Base-by-base conservation (phyloP, 2,329 filamentous ascomycete species). In the Chaetoscypha palmicola region DNA sequence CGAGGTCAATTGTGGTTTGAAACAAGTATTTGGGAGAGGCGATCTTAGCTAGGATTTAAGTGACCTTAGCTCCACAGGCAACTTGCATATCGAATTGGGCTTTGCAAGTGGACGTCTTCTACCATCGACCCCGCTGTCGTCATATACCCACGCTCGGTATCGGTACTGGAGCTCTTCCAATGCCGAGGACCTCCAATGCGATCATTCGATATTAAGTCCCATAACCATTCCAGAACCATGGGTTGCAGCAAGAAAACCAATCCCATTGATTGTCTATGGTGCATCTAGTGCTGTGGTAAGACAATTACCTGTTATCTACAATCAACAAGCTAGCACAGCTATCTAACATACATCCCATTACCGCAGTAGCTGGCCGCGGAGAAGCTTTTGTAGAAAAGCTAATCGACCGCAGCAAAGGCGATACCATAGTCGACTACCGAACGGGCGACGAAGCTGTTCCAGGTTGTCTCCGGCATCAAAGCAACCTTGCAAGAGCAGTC, bases 351-450 rank as follows among this genome's bases (percentile, higher is more conserved):
- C 73, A 79, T 50, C 77, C 77, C 0, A 66, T 81, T 19, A 76
- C 81, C 47, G 69, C 68, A 3, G 64, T 82, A 12, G 76, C 75
- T 1, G 76, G 78, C 3, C 61, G 65, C 30, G 69, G 67, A 12
- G 59, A 62, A 5, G 48, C 62, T 1, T 73, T 69, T 46, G 72
- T 77, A 2, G 64, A 74, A 55, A 62, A 51, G 0, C 59, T 77
- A 16, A 67, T 78, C 40, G 67, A 70, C 49, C 57, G 57, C 24
- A 59, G 58, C 20, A 73, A 73, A 51, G 74, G 74, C 21, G 76
- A 79, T 52, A 63, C 66, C 0, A 65, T 79, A 17, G 57, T 79
- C 39, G 76, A 79, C 59, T 78, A 79, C 57, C 70, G 76, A 22
- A 57, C 72, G 22, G 71, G 76, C 8, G 61, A 72, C 4, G 50